Evolutionary conservation across 495 filamentous ascomycete genomes (phyloP).

Genomic region (Beverwykella pulmonaria): DNA sequence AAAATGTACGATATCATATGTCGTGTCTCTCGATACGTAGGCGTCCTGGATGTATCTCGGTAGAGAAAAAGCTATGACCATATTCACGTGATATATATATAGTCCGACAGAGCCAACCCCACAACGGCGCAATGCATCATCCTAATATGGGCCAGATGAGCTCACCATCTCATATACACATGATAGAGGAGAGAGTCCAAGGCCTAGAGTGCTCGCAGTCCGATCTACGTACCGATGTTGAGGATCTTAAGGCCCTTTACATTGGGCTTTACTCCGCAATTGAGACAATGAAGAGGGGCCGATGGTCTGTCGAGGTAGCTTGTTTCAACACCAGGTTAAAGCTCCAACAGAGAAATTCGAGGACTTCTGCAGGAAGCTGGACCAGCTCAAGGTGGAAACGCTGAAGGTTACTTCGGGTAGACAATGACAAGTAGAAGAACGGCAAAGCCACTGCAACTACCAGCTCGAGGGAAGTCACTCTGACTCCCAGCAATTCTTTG

Average conservation of each 20-base stretch:
- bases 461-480: background rate
- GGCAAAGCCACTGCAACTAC: background rate
- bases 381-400: conserved; percentile 2
- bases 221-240: background rate
- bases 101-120: background rate
- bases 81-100: too few species aligned
- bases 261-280: background rate
- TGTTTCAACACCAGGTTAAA: background rate
- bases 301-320: conserved; percentile 17
- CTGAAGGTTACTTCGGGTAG: background rate
- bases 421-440: background rate
- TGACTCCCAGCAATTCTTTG: background rate
- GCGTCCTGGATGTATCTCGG: too few species aligned
- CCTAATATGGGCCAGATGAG: background rate
- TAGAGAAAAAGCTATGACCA: too few species aligned
- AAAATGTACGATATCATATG: too few species aligned
- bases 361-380: conserved; percentile 4
- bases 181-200: conserved; percentile 1
- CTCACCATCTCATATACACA: background rate
- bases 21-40: too few species aligned
- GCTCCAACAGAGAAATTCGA: background rate
- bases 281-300: conserved; percentile 11
- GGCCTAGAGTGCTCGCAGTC: background rate
- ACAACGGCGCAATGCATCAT: background rate
- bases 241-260: background rate